These are phyloP conservation scores for Rhizopus delemar DNA, from an alignment of 371 early-diverging fungal species.

Conservation along the genomic window DNA sequence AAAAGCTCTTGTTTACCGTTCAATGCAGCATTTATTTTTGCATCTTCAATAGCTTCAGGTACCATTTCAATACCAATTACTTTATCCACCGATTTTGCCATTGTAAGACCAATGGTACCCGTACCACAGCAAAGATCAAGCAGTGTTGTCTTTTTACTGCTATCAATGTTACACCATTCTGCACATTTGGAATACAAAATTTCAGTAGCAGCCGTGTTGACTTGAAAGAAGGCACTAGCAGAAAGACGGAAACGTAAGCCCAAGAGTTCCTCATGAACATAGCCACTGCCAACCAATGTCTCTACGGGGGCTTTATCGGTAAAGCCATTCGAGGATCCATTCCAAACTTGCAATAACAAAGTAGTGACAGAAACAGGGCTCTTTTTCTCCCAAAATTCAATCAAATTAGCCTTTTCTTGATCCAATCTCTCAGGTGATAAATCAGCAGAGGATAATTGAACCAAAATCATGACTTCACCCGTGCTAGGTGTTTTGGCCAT, in stretches of 20 bases:
- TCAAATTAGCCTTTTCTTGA: conserved; percentile 34
- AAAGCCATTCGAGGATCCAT: conserved; percentile 55
- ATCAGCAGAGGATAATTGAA: conserved; percentile 55
- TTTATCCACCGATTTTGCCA: conserved; percentile 62
- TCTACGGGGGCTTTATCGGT: conserved; percentile 42
- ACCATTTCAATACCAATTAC: conserved; percentile 78
- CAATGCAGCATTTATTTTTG: conserved; percentile 60
- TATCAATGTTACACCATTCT: conserved; percentile 36
- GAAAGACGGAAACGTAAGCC: conserved; percentile 67
- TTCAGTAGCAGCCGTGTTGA: conserved; percentile 73
- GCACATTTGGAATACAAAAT: conserved; percentile 53
- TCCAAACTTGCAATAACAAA: conserved; percentile 52
- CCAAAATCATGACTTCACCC: conserved; percentile 68
- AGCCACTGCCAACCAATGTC: conserved; percentile 53
- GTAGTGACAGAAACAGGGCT: conserved; percentile 43
- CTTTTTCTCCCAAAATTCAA: conserved; percentile 24
- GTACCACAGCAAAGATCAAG: conserved; percentile 85
- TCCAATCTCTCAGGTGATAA: conserved; percentile 42
- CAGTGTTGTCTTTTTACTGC: conserved; percentile 35
- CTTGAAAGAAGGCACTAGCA: conserved; percentile 75
- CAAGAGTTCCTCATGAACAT: conserved; percentile 61
- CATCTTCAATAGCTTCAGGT: conserved; percentile 69
- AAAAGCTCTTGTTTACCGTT: conserved; percentile 47
- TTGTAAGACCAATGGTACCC: conserved; percentile 78
- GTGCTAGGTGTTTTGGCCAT: conserved; percentile 62